phyloP scores from a whole-genome alignment of 1,284 basidiomycete species.

The Cryptococcus jaspeensis region DNA sequence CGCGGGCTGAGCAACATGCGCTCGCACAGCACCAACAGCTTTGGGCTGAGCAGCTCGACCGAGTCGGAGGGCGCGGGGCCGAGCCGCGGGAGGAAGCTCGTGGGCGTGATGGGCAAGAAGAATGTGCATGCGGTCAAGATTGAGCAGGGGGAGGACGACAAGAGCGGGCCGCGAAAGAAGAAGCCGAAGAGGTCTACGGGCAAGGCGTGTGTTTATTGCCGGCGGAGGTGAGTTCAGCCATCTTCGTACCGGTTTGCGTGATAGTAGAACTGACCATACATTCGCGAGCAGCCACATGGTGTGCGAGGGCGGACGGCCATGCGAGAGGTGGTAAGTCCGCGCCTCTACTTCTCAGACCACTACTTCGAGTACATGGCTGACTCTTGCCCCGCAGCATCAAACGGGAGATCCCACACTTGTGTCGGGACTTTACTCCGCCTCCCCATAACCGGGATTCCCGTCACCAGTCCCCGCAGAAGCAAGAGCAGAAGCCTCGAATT shows the following conservation, averaged over 20 bases:
- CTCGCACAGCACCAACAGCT: no score
- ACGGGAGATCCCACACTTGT: constrained; percentile 85
- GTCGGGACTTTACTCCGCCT: constrained; percentile 75
- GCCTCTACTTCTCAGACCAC: background rate
- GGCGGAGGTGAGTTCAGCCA: constrained; percentile 60
- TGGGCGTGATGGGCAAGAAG: no score
- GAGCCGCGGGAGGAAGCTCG: background rate
- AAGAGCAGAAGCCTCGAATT: background rate
- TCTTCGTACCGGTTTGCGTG: background rate
- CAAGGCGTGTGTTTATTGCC: constrained; percentile 90
- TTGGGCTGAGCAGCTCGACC: no score
- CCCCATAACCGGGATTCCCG: constrained; percentile 35
- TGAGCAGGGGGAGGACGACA: constrained; percentile 6
- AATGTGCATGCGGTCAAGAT: background rate
- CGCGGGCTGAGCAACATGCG: no score
- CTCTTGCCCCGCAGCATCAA: constrained; percentile 64
- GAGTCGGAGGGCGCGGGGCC: background rate
- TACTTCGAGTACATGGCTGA: background rate
- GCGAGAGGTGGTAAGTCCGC: constrained; percentile 75
- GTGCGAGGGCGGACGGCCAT: constrained; percentile 79
- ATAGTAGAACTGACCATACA: constrained; percentile 3
- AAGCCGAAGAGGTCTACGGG: constrained; percentile 55
- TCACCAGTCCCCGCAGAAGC: constrained; percentile 29
- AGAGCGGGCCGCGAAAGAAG: constrained; percentile 51
- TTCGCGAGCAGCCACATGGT: constrained; percentile 60